Conservation (phyloP, 768 basidiomycete genomes). For the Megacollybia marginata region DNA sequence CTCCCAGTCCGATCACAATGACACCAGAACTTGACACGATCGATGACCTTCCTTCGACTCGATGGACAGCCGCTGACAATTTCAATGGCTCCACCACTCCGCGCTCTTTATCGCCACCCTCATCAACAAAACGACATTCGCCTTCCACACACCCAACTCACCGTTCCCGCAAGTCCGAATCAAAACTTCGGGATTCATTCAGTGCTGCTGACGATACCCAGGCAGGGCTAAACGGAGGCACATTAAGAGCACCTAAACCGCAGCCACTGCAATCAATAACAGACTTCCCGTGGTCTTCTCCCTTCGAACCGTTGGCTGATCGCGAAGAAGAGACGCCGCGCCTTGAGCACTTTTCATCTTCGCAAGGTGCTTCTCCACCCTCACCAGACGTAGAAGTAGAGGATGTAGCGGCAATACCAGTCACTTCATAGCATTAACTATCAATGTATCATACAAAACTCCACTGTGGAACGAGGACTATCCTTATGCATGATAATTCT, state of each 20-base stretch:
- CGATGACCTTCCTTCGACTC: constrained; percentile 25
- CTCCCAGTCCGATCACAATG: constrained; percentile 46
- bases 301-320: constrained; percentile 11
- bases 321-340: neutral
- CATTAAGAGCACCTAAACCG: constrained; percentile 7
- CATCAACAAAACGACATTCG: constrained; percentile 22
- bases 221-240: neutral
- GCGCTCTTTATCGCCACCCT: constrained; percentile 46
- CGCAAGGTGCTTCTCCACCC: too few relatives aligned
- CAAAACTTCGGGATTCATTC: constrained; percentile 68
- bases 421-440: constrained; percentile 1
- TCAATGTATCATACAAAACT: neutral
- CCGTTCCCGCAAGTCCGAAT: constrained; percentile 46
- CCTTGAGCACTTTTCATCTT: neutral
- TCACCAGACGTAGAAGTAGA: too few relatives aligned
- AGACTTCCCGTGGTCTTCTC: constrained; percentile 12
- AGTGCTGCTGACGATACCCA: constrained; percentile 55
- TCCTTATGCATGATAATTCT: too few relatives aligned
- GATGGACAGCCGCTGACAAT: constrained; percentile 1
- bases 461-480: too few relatives aligned
- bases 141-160: constrained; percentile 36
- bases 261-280: constrained; percentile 14
- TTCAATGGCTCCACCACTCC: constrained; percentile 20
- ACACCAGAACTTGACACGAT: constrained; percentile 34
- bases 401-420: neutral